Base-by-base conservation (phyloP, 2,329 filamentous ascomycete genomes). In the Pseudocercospora fijiensis region DNA sequence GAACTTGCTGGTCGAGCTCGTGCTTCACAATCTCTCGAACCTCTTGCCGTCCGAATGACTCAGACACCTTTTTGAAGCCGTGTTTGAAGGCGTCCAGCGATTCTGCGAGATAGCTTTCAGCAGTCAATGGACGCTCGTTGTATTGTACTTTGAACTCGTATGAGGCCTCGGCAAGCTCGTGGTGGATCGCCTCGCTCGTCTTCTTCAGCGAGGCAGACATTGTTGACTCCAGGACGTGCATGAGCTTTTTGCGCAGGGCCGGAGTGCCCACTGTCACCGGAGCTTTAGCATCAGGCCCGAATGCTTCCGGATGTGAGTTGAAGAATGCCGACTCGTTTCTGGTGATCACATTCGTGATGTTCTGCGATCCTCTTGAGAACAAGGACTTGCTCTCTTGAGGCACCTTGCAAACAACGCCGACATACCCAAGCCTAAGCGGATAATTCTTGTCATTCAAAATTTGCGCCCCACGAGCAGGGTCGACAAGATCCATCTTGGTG, bases 61-160 rank as follows among this genome's bases (percentile, higher is more conserved):
- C 92, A 0, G 92, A 88, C 74, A 98, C 96, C 69, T 90, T 89
- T 76, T 96, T 97, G 80, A 99, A 99, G 0, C 92, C 91, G 77
- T 98, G 96, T 79, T 99, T 99, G 84, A 99, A 98, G 20, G 89
- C 88, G 76, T 99, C 95, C 3, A 99, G 81, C 69, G 91, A 96
- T 77, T 98, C 95, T 1, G 95, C 95, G 43, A 99, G 85, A 75
- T 99, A 99, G 3, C 94, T 96, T 76, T 99, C 95, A 1, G 95
- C 95, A 57, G 92, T 96, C 37, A 99, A 82, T 1, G 94, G 92
- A 6, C 95, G 88, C 76, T 99, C 95, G 73, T 99, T 99, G 80
- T 99, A 99, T 77, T 99, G 96, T 4, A 99, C 95, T 77, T 99
- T 99, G 83, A 96, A 99, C 78, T 99, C 94, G 74, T 99, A 99